Base-by-base conservation (phyloP, 2,329 filamentous ascomycete species). In the Apiospora phragmitis region DNA sequence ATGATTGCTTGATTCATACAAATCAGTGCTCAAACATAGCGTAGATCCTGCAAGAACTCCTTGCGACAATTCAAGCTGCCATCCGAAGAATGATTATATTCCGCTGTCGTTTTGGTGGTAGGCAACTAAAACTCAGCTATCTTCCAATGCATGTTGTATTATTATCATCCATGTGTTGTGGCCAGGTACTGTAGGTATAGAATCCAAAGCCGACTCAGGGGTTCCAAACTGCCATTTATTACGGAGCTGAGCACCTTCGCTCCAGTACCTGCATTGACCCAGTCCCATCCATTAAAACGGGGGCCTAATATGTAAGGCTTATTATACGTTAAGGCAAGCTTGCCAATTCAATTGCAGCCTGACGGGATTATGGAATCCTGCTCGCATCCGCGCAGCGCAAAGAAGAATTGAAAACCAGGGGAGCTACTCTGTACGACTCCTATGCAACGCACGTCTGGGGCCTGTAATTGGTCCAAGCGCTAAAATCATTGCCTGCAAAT, bases 261-360 rank as follows among this genome's bases (percentile, higher is more conserved):
- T 41, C 49, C 16, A 29, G 51, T 59, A 59, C 51, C 55, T 62
- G 55, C 55, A 62, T 38, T 62, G 55, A 62, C 18, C 32, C 32
- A 62, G 38, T 62, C 55, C 55, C 9, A 35, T 41, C 1, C 1
- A 9, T 11, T 35, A 8, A 59, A 59, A 35, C 29, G 29, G 51
- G 29, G 51, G 51, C 51, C 51, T 59, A 21, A 59, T n/a, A 59
- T 59, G 29, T 59, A 9, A 59, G 51, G 51, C 51, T 35, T 18
- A 49, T 1, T 11, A 12, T 3, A 16, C 49, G 51, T 18, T n/a
- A 59, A 59, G 29, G 16, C 43, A 59, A 29, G 49, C 49, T 32
- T 32, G 51, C 29, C 51, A 59, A 59, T 59, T 59, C 51, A 59
- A 59, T 59, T 59, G 51, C 51, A 59, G 51, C 51, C 51, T 59